Evolutionary conservation across 2,329 filamentous ascomycete species (phyloP).

Genomic region (Sclerotinia spermophila): DNA sequence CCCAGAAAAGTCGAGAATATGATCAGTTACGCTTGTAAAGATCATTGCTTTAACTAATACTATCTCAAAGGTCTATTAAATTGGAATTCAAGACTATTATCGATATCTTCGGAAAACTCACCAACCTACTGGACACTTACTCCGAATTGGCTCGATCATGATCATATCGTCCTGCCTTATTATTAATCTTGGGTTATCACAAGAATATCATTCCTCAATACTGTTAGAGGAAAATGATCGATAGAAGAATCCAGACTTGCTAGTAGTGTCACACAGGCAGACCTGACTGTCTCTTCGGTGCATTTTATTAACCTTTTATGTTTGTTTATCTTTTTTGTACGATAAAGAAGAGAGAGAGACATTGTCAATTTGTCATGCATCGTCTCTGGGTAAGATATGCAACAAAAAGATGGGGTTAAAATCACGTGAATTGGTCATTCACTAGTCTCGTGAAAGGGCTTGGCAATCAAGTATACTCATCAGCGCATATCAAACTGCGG

Average conservation of each 20-base stretch:
- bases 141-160: background rate
- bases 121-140: too few species aligned
- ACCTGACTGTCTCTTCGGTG: too few species aligned
- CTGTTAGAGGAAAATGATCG: background rate
- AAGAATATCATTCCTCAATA: background rate
- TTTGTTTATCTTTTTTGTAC: background rate
- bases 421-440: background rate
- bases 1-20: too few species aligned
- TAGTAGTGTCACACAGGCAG: background rate
- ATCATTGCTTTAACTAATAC: background rate
- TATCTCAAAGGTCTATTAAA: background rate
- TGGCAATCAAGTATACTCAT: background rate
- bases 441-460: background rate
- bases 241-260: background rate
- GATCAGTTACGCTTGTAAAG: background rate
- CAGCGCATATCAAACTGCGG: background rate
- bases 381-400: background rate
- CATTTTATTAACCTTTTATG: background rate
- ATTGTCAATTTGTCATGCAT: background rate
- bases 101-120: too few species aligned
- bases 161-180: background rate
- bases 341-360: background rate
- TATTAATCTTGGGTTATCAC: background rate
- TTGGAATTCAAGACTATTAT: background rate
- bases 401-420: background rate